These are phyloP conservation scores for Phytophthora cactorum DNA, from an alignment of 352 stramenopile genomes.

Conservation along the genomic window DNA sequence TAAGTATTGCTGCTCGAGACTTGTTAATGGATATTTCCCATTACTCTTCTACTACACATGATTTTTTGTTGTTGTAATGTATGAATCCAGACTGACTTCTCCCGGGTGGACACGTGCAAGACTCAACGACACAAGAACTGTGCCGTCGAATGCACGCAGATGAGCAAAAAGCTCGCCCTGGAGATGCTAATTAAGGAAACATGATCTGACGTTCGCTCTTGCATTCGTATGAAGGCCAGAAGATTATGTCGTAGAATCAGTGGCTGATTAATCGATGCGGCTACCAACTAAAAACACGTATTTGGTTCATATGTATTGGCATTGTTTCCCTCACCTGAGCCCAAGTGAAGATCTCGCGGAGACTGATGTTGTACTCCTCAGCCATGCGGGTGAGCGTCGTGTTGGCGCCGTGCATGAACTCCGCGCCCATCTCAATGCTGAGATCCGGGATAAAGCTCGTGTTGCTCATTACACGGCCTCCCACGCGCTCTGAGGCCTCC, in stretches of 20 bases:
- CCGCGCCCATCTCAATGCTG: slow-evolving; percentile 75
- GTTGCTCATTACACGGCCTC: slow-evolving; percentile 67
- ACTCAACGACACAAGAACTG: slow-evolving; percentile 84
- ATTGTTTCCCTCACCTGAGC: slow-evolving; percentile 59
- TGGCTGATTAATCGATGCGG: slow-evolving; percentile 92
- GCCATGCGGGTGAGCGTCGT: slow-evolving; percentile 78
- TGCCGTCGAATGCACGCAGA: slow-evolving; percentile 63
- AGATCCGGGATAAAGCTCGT: slow-evolving; percentile 76
- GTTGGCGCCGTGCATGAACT: slow-evolving; percentile 80
- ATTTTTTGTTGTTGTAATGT: slow-evolving; percentile 41
- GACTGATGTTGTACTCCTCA: slow-evolving; percentile 62
- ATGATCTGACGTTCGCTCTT: slow-evolving; percentile 68
- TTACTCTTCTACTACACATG: too few species aligned
- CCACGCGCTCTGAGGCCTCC: slow-evolving; percentile 68
- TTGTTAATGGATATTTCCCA: too few species aligned
- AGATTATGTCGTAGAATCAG: slow-evolving; percentile 77
- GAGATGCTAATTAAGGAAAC: slow-evolving; percentile 89
- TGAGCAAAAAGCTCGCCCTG: slow-evolving; percentile 43
- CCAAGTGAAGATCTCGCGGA: slow-evolving; percentile 89
- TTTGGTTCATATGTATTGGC: slow-evolving; percentile 7
- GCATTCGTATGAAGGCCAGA: slow-evolving; percentile 91
- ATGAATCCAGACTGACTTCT: slow-evolving; percentile 89
- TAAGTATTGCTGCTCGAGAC: slow-evolving; percentile 17
- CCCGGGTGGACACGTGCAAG: slow-evolving; percentile 68
- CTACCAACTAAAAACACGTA: slow-evolving; percentile 8